A percentile compares a stretch with the other conserved stretches of the same genome.
Conservation (phyloP, 306 rosid genomes). For the Phaseolus lunatus region DNA sequence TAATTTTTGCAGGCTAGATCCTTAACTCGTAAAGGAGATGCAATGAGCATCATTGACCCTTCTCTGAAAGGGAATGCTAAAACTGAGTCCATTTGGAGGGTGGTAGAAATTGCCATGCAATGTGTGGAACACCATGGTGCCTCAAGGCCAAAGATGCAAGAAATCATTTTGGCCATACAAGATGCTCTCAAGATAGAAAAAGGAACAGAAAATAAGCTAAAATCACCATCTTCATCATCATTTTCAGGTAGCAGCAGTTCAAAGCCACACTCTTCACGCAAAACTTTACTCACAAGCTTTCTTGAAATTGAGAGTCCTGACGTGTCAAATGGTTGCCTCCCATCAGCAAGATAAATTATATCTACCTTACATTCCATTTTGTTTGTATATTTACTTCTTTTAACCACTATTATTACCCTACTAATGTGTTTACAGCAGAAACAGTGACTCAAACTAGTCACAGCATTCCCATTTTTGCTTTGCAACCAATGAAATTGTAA, state of each 20-base stretch:
- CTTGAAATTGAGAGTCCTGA: slow-evolving; percentile 88
- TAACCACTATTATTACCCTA: background rate
- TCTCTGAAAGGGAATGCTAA: slow-evolving; percentile 64
- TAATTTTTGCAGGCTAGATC: slow-evolving; percentile 69
- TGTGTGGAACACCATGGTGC: slow-evolving; percentile 79
- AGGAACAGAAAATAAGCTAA: slow-evolving; percentile 55
- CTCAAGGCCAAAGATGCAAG: slow-evolving; percentile 91
- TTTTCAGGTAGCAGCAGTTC: slow-evolving; percentile 38
- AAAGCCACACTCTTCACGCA: slow-evolving; percentile 69
- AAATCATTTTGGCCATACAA: slow-evolving; percentile 77
- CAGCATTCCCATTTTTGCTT: background rate
- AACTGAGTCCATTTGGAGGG: slow-evolving; percentile 83
- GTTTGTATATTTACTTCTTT: background rate
- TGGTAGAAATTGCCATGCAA: slow-evolving; percentile 78
- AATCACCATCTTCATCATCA: slow-evolving; percentile 58
- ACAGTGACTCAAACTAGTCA: background rate
- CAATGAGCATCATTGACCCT: slow-evolving; percentile 71
- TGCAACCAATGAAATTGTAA: slow-evolving; percentile 9
- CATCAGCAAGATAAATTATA: slow-evolving; percentile 69
- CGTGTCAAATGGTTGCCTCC: slow-evolving; percentile 63
- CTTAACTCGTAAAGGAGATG: slow-evolving; percentile 70
- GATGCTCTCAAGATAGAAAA: slow-evolving; percentile 77
- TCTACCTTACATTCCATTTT: background rate
- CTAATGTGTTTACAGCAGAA: slow-evolving; percentile 13
- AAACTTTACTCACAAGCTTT: slow-evolving; percentile 84